Evolutionary conservation across 192 early-diverging fungal species (phyloP).

Genomic region (Rhizophagus prolifer): DNA sequence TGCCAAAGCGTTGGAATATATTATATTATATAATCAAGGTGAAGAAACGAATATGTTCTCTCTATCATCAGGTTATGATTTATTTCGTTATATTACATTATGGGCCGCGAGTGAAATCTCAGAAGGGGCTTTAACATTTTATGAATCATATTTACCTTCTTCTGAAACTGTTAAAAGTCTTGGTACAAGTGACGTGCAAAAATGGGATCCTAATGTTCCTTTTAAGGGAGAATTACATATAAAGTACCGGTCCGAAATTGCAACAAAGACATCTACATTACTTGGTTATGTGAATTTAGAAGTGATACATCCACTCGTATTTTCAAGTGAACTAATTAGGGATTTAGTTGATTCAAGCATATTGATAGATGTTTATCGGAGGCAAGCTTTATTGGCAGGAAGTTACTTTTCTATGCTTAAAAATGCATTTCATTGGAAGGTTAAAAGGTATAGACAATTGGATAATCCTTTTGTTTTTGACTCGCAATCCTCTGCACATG

Average conservation of each 20-base stretch:
- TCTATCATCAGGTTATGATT: not conserved
- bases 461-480: too few relatives aligned
- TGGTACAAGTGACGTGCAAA: not conserved
- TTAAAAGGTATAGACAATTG: too few relatives aligned
- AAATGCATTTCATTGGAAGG: too few relatives aligned
- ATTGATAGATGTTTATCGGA: not conserved
- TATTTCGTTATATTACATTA: slow-evolving; percentile 5
- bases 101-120: not conserved
- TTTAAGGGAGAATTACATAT: not conserved
- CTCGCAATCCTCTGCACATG: too few relatives aligned
- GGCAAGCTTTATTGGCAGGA: not conserved
- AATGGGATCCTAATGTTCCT: not conserved
- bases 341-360: not conserved
- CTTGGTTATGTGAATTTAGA: not conserved
- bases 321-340: not conserved
- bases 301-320: not conserved
- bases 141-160: not conserved
- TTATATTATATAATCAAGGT: not conserved
- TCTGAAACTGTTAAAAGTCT: not conserved
- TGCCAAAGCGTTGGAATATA: not conserved
- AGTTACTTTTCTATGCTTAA: not conserved
- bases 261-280: not conserved
- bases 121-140: not conserved
- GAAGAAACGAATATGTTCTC: not conserved
- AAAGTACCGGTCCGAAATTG: not conserved